Conservation (phyloP, 2,329 filamentous ascomycete genomes). For the Dothiorella sarmentorum region DNA sequence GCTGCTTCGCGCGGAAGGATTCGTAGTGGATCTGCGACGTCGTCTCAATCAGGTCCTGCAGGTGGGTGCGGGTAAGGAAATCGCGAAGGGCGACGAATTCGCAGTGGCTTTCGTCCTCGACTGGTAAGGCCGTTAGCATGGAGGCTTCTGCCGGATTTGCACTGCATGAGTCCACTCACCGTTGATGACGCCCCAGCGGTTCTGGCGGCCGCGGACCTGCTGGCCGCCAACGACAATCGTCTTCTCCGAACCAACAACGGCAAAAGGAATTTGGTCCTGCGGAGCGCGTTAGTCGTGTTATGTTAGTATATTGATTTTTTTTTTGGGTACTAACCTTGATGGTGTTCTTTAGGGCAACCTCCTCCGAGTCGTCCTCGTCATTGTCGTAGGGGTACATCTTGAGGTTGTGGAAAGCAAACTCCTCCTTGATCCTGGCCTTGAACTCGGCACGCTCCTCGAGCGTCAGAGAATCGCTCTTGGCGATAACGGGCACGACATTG, state of each 20-base stretch:
- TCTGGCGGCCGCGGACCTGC: conserved; percentile 95
- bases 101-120: conserved; percentile 99
- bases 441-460: conserved; percentile 93
- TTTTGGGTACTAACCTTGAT: conserved; percentile 90
- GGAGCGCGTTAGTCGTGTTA: conserved; percentile 36
- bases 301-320: too few species aligned
- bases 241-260: conserved; percentile 96
- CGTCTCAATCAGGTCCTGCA: conserved; percentile 98
- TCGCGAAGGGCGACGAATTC: conserved; percentile 98
- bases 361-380: conserved; percentile 96
- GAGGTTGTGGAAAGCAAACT: conserved; percentile 99
- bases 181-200: conserved; percentile 99
- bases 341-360: conserved; percentile 85
- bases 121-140: conserved; percentile 36
- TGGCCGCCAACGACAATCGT: conserved; percentile 96
- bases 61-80: conserved; percentile 96
- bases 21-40: conserved; percentile 99
- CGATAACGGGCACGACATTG: conserved; percentile 98
- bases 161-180: conserved; percentile 26
- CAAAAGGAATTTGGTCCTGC: conserved; percentile 91
- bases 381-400: conserved; percentile 99
- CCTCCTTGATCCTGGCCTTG: conserved; percentile 98
- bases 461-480: conserved; percentile 94
- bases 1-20: conserved; percentile 98
- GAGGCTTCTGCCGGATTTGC: neutral